Conservation (phyloP, 805 yeast genomes). For the Candida broadrunensis region DNA sequence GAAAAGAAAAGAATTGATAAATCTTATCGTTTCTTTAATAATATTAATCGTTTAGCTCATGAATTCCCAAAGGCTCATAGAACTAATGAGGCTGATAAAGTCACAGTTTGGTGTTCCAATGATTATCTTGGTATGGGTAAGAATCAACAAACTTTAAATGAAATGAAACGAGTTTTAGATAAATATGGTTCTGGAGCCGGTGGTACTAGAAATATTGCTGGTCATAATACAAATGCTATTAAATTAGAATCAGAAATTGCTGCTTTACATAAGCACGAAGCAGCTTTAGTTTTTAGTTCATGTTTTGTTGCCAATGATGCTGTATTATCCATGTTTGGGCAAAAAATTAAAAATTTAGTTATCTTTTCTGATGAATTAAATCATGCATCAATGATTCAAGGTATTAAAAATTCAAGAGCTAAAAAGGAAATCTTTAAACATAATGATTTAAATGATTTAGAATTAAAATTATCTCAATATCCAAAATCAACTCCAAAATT, state of each 20-base stretch:
- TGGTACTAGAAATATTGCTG: constrained; percentile 98
- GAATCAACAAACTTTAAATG: constrained; percentile 65
- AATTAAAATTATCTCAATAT: constrained; percentile 68
- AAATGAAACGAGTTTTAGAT: constrained; percentile 77
- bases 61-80: constrained; percentile 95
- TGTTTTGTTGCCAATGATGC: constrained; percentile 98
- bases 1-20: constrained; percentile 77
- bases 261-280: constrained; percentile 88
- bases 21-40: constrained; percentile 94
- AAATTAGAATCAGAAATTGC: constrained; percentile 84
- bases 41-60: constrained; percentile 90
- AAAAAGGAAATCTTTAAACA: constrained; percentile 89
- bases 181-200: constrained; percentile 99
- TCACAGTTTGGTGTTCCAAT: constrained; percentile 98
- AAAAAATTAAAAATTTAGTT: constrained; percentile 83
- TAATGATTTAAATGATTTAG: constrained; percentile 83
- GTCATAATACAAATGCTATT: constrained; percentile 91
- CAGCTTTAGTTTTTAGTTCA: constrained; percentile 90
- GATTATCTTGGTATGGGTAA: constrained; percentile 96
- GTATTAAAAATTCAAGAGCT: constrained; percentile 87
- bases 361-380: constrained; percentile 90
- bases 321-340: constrained; percentile 84
- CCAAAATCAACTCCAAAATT: constrained; percentile 90
- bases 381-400: constrained; percentile 98
- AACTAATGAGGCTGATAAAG: constrained; percentile 69